Evolutionary conservation across 768 basidiomycete genomes (phyloP).

Genomic region (Roridomyces roridus): DNA sequence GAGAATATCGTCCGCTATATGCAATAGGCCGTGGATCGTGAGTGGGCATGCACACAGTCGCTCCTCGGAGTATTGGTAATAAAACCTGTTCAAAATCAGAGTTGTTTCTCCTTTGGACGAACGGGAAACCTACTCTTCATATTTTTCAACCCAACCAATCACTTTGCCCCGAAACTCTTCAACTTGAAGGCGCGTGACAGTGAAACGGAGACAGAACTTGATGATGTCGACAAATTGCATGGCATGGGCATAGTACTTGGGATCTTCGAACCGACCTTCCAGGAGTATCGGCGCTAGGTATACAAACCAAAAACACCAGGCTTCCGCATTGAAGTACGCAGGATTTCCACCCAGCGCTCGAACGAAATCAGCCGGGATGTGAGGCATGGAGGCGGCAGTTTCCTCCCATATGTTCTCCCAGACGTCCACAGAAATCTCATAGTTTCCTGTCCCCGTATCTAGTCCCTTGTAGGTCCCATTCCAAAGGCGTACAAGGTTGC

Average conservation of each 20-base stretch:
- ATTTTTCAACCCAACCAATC: constrained; percentile 41
- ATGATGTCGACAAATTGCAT: constrained; percentile 41
- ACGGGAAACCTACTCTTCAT: constrained; percentile 41
- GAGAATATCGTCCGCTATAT: constrained; percentile 27
- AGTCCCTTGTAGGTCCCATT: constrained; percentile 14
- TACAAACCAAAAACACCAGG: constrained; percentile 43
- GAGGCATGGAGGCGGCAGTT: constrained; percentile 29
- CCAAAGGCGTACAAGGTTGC: constrained; percentile 16
- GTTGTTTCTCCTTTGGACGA: no score
- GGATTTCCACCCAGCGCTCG: constrained; percentile 32
- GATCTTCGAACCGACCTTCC: constrained; percentile 29
- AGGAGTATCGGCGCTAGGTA: constrained; percentile 46
- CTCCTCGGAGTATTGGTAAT: constrained; percentile 36
- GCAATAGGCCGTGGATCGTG: constrained; percentile 29
- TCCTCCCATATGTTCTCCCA: constrained; percentile 45
- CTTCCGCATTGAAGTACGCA: constrained; percentile 39
- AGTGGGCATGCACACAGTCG: constrained; percentile 26
- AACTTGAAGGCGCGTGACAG: constrained; percentile 32
- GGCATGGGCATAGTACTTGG: constrained; percentile 45
- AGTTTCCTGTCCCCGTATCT: constrained; percentile 21
- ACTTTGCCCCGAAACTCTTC: constrained; percentile 32
- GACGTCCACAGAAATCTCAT: constrained; percentile 29
- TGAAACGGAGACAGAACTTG: constrained; percentile 39
- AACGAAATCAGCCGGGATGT: constrained; percentile 41
- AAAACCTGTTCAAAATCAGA: constrained; percentile 17